Conservation (phyloP, 2,329 filamentous ascomycete genomes). For the Chalaropsis thielavioides region DNA sequence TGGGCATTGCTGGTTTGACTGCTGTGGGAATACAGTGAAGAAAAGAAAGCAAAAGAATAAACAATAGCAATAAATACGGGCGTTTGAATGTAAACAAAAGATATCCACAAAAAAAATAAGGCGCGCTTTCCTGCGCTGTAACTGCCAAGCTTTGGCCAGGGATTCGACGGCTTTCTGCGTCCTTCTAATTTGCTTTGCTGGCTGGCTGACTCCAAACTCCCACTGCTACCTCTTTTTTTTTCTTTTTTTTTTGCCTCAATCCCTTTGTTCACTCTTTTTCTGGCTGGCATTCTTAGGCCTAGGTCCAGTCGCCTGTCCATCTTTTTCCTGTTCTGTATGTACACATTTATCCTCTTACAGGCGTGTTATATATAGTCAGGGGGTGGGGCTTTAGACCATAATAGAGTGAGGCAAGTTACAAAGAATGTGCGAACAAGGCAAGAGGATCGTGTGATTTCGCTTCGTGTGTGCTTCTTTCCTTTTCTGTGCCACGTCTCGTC, state of each 20-base stretch:
- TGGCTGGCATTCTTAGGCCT: background rate
- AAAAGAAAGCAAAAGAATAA: background rate
- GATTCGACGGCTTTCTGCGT: background rate
- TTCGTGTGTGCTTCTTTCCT: background rate
- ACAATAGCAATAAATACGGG: background rate
- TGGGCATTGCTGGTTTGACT: background rate
- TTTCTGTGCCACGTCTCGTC: background rate
- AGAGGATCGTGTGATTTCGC: background rate
- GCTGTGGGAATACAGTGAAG: background rate
- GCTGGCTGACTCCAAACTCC: background rate
- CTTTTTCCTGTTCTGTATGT: background rate
- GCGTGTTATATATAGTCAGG: background rate
- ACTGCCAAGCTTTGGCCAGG: background rate
- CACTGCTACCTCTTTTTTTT: background rate
- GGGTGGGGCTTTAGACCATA: background rate
- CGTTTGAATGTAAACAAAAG: background rate
- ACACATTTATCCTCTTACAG: background rate
- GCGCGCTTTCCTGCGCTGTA: background rate
- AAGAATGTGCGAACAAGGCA: background rate
- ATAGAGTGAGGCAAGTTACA: background rate
- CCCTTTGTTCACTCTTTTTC: background rate
- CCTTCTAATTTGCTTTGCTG: constrained; percentile 6
- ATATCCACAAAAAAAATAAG: background rate
- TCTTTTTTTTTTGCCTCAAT: background rate
- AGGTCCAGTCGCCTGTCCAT: background rate